Base-by-base conservation (phyloP, 257 asterid species). In the Sherardia arvensis region DNA sequence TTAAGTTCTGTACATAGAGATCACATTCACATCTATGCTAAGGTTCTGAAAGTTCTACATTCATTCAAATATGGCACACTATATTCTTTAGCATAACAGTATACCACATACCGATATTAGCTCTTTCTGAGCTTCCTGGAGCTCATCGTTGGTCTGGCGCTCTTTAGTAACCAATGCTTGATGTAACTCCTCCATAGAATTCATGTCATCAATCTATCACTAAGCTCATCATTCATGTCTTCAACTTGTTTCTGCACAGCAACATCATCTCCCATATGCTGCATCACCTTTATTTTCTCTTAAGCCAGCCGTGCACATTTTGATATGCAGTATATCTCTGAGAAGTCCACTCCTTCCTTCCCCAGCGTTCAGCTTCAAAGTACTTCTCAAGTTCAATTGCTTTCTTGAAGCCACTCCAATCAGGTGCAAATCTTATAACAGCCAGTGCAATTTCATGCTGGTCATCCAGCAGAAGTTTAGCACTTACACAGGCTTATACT, bases 351-450 rank as follows among this genome's bases (percentile, higher is more conserved):
- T 78, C 85, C 61, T 70, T 85, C 73, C 74, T 87, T 56, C 87
- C 77, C 23, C 28, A 75, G 53, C 73, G 77, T 61, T 66, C 53
- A 67, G 81, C 78, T 71, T 73, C 89, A 53, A 87, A 87, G 29
- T 73, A 74, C 70, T 75, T 79, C 78, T 87, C 95, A 69, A 87
- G 82, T 61, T 78, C 83, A 81, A 87, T 73, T 3, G 80, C 92
- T 32, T 79, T 76, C 34, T 72, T 87, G 65, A 80, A 87, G 9
- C 91, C 92, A 63, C 59, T 69, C 95, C 91, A 87, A 66, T 84
- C 89, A 49, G 64, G 68, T 1, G 79, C 86, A 65, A 87, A 87
- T 58, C 70, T 79, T 11, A 84, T 5, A 9, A 80, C 74, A 64
- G 78, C 87, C 69, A 71, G 75, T 18, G 84, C 85, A 12, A 73